Evolutionary conservation across 805 yeast genomes (phyloP).

Genomic region (Limtongozyma cylindracea): DNA sequence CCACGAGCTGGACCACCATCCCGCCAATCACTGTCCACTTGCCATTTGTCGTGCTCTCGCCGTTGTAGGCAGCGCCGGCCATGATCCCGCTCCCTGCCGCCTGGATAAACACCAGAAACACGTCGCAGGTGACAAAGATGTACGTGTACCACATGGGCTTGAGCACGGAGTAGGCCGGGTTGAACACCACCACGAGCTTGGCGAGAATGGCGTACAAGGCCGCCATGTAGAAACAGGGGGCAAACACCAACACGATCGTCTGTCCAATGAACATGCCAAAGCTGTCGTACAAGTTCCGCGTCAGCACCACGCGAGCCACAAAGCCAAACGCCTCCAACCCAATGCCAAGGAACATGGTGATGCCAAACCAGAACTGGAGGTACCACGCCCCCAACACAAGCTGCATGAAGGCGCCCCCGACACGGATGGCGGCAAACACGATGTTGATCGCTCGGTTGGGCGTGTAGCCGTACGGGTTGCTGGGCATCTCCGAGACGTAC

Average conservation of each 20-base stretch:
- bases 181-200: constrained; percentile 1
- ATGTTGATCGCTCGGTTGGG: too few relatives aligned
- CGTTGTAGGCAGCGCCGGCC: constrained; percentile 9
- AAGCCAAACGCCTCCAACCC: constrained; percentile 2
- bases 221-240: constrained; percentile 22
- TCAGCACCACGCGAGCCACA: constrained; percentile 1
- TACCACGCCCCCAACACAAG: too few relatives aligned
- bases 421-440: too few relatives aligned
- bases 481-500: too few relatives aligned
- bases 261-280: constrained; percentile 43
- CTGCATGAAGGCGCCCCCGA: too few relatives aligned
- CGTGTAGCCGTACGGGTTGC: too few relatives aligned
- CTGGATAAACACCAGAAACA: constrained; percentile 1
- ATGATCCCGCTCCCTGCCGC: neutral
- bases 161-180: constrained; percentile 1
- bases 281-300: constrained; percentile 2
- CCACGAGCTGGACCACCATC: constrained; percentile 1
- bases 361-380: too few relatives aligned
- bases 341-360: constrained; percentile 1
- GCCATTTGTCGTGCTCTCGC: constrained; percentile 5
- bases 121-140: constrained; percentile 2
- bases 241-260: constrained; percentile 23
- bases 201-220: constrained; percentile 2
- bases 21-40: constrained; percentile 1
- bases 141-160: constrained; percentile 3